phyloP scores from a whole-genome alignment of 2,329 filamentous ascomycete genomes.

The Aspergillus sp. region DNA sequence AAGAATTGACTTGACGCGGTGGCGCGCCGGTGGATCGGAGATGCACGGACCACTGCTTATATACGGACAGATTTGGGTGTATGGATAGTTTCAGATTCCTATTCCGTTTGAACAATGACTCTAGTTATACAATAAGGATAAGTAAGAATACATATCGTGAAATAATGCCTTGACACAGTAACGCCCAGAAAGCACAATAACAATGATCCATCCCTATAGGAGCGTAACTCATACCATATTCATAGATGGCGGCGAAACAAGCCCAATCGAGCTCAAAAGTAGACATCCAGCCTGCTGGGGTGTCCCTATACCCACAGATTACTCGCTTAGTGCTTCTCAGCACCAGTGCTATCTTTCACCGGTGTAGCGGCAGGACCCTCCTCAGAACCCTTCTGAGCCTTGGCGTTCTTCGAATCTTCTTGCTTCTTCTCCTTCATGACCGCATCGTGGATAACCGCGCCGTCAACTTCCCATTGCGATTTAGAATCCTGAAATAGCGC shows the following conservation, averaged over 20 bases:
- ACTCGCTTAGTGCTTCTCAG: conserved; percentile 1
- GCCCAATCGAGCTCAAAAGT: neutral
- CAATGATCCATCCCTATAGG: too few species aligned
- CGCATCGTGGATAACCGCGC: conserved; percentile 66
- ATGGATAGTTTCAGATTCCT: neutral
- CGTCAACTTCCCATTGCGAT: conserved; percentile 84
- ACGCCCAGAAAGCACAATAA: too few species aligned
- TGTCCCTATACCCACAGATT: neutral
- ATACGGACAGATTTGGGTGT: conserved; percentile 5
- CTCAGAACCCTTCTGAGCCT: conserved; percentile 13
- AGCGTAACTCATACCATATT: neutral
- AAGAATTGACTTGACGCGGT: conserved; percentile 11
- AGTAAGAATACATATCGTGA: conserved; percentile 1
- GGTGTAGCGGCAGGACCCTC: conserved; percentile 18
- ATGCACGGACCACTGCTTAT: conserved; percentile 30
- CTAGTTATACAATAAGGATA: neutral
- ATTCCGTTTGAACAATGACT: too few species aligned
- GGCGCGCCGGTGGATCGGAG: conserved; percentile 8
- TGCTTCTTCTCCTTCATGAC: conserved; percentile 51
- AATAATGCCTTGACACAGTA: too few species aligned
- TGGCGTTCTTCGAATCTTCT: conserved; percentile 6
- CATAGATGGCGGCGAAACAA: neutral
- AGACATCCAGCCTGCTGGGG: neutral
- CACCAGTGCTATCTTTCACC: conserved; percentile 3
- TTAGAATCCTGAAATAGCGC: conserved; percentile 70